Percentiles rank a stretch among this genome's conserved stretches.
phyloP scores from a whole-genome alignment of 495 filamentous ascomycete species.

The Hypoxylon cercidicola region DNA sequence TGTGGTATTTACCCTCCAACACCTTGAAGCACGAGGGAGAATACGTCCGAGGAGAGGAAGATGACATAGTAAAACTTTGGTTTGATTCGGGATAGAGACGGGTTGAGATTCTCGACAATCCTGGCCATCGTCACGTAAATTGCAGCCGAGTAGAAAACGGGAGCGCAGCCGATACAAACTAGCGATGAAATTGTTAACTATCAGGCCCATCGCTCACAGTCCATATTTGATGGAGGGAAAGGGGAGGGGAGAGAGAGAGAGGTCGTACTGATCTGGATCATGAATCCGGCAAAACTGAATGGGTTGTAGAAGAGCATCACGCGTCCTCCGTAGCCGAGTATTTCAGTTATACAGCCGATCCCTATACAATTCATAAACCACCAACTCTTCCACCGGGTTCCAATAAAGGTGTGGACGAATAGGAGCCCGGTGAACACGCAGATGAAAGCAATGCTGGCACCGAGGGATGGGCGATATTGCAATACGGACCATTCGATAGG shows the following conservation, averaged over 20 bases:
- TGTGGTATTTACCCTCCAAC: constrained; percentile 47
- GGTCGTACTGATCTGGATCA: constrained; percentile 60
- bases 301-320: constrained; percentile 59
- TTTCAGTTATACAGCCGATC: constrained; percentile 48
- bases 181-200: not conserved
- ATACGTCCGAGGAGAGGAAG: constrained; percentile 65
- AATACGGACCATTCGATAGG: constrained; percentile 48
- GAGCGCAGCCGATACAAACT: constrained; percentile 66
- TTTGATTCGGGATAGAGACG: constrained; percentile 61
- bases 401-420: constrained; percentile 47
- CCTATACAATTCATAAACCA: constrained; percentile 53
- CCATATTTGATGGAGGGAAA: no score
- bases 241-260: not conserved
- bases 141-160: constrained; percentile 66
- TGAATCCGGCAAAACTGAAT: constrained; percentile 58
- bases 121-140: constrained; percentile 66
- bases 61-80: constrained; percentile 63
- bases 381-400: constrained; percentile 52
- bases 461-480: constrained; percentile 46
- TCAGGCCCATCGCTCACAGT: not conserved
- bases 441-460: constrained; percentile 42
- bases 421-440: constrained; percentile 34
- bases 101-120: constrained; percentile 58
- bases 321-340: constrained; percentile 63
- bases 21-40: constrained; percentile 62